Evolutionary conservation across 2,329 filamentous ascomycete species (phyloP).

Genomic region (Aureobasidium subglaciale): DNA sequence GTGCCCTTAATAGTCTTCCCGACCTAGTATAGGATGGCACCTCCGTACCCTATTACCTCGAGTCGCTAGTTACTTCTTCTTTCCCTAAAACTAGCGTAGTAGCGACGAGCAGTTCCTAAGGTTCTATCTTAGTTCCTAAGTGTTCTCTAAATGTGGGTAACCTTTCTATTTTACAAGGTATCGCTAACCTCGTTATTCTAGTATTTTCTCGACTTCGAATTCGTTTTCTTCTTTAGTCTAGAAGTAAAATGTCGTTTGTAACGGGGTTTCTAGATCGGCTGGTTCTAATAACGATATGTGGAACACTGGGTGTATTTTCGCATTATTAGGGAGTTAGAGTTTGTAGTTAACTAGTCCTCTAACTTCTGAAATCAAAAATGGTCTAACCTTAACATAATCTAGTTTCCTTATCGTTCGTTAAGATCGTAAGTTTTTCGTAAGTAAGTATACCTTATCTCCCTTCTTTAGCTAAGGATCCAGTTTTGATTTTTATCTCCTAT

Average conservation of each 20-base stretch:
- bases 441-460: conserved; percentile 20
- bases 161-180: conserved; percentile 11
- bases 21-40: neutral
- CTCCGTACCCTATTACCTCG: too few species aligned
- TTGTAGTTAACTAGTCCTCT: conserved; percentile 11
- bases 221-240: neutral
- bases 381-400: conserved; percentile 18
- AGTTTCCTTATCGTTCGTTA: conserved; percentile 17
- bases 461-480: conserved; percentile 16
- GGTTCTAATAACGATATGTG: conserved; percentile 6
- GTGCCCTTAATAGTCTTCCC: neutral
- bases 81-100: neutral
- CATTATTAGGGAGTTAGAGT: conserved; percentile 6
- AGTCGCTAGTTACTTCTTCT: too few species aligned
- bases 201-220: conserved; percentile 2
- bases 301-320: neutral
- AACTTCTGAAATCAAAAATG: conserved; percentile 17
- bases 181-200: conserved; percentile 5
- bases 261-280: conserved; percentile 5
- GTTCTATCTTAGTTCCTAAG: neutral
- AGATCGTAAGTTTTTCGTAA: conserved; percentile 16
- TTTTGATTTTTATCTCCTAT: neutral
- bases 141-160: conserved; percentile 5
- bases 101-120: neutral
- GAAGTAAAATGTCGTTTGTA: conserved; percentile 7